phyloP scores from a whole-genome alignment of 2,329 filamentous ascomycete species.

The Curvularia verruculosa region DNA sequence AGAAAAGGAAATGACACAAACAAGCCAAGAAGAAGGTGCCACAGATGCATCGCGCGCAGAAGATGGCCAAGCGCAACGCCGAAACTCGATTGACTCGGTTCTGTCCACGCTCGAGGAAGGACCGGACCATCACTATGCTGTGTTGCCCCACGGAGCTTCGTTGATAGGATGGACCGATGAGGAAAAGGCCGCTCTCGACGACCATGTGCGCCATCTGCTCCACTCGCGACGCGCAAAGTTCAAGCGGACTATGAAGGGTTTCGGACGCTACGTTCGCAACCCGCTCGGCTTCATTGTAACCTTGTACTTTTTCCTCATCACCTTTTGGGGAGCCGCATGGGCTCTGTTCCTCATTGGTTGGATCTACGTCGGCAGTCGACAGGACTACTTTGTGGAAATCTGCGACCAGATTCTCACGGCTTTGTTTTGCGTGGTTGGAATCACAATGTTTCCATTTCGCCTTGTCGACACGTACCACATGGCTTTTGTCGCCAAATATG shows the following conservation, averaged over 20 bases:
- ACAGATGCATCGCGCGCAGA: slow-evolving; percentile 8
- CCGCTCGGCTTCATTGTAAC: slow-evolving; percentile 83
- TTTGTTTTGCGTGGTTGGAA: slow-evolving; percentile 67
- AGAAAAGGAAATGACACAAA: slow-evolving; percentile 28
- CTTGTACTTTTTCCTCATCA: slow-evolving; percentile 85
- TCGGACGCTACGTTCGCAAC: slow-evolving; percentile 74
- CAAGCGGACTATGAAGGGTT: slow-evolving; percentile 78
- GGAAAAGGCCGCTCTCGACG: slow-evolving; percentile 77
- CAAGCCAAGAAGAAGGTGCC: slow-evolving; percentile 23
- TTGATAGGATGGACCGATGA: slow-evolving; percentile 77
- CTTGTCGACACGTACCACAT: slow-evolving; percentile 86
- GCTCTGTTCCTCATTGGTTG: slow-evolving; percentile 87
- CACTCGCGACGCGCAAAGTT: slow-evolving; percentile 80
- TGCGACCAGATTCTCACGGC: slow-evolving; percentile 66
- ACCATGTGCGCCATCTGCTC: slow-evolving; percentile 84
- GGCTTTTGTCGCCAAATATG: slow-evolving; percentile 77
- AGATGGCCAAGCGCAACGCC: slow-evolving; percentile 20
- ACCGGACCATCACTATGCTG: slow-evolving; percentile 69
- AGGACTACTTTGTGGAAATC: slow-evolving; percentile 65
- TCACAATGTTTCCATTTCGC: slow-evolving; percentile 71
- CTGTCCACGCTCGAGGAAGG: slow-evolving; percentile 53
- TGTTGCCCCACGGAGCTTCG: slow-evolving; percentile 74
- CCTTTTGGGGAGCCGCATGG: slow-evolving; percentile 83
- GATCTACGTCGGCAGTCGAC: slow-evolving; percentile 77
- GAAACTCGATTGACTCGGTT: slow-evolving; percentile 41